Percentiles rank a stretch among this genome's conserved stretches.
Conservation (phyloP, 345 rosid genomes). For the Eucalyptus cloeziana region DNA sequence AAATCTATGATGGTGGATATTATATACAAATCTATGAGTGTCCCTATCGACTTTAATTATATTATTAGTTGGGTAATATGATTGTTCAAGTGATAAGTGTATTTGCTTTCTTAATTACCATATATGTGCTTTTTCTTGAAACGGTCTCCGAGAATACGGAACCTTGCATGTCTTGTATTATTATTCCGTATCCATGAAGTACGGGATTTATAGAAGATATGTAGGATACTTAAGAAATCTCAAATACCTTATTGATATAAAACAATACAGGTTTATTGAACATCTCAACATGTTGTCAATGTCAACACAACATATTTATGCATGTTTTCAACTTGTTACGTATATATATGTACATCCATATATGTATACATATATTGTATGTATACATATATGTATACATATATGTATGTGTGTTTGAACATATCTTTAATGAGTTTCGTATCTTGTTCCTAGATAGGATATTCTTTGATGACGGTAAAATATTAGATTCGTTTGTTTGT, state of each 20-base stretch:
- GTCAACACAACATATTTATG: background rate
- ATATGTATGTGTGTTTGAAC: background rate
- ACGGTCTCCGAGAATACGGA: background rate
- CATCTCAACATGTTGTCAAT: background rate
- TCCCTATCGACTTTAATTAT: background rate
- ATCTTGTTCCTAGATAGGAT: accelerated
- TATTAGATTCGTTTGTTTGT: background rate
- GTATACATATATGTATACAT: no score
- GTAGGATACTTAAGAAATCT: background rate
- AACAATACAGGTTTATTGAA: background rate
- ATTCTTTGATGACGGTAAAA: background rate
- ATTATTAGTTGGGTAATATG: background rate
- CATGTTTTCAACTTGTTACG: background rate
- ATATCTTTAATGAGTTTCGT: background rate
- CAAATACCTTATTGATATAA: background rate
- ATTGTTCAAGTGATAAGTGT: background rate
- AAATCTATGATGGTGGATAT: background rate
- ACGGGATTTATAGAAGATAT: background rate
- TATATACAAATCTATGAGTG: background rate
- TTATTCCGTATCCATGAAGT: background rate
- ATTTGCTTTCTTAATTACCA: background rate
- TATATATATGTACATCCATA: no score
- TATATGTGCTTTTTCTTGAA: background rate
- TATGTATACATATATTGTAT: no score
- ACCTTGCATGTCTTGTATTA: background rate